Percentiles rank a stretch among this genome's conserved stretches.
Evolutionary conservation across 148 eudicot genomes (phyloP).

Genomic region (Silene conica): DNA sequence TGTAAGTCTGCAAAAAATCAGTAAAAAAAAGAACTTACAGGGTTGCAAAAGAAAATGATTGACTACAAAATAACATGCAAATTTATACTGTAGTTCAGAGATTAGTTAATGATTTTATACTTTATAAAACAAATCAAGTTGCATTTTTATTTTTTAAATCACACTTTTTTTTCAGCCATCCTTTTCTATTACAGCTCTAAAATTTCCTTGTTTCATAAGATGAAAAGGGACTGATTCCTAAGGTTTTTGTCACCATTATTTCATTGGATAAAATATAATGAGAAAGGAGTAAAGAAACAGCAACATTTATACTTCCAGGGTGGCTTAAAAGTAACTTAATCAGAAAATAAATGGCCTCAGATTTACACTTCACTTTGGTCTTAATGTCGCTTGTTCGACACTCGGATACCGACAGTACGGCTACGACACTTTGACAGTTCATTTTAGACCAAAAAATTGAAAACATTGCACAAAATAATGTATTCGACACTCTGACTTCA

Average conservation of each 20-base stretch:
- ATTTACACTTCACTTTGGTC: neutral
- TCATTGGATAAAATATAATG: conserved; percentile 2
- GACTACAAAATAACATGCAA: conserved; percentile 31
- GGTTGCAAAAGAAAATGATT: conserved; percentile 17
- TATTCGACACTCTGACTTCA: neutral
- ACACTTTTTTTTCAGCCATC: conserved; percentile 22
- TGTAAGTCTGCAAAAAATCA: conserved; percentile 41
- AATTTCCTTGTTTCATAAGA: conserved; percentile 17
- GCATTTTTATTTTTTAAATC: conserved; percentile 11
- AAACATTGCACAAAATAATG: no score
- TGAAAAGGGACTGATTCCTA: conserved; percentile 50
- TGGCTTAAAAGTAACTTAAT: conserved; percentile 14
- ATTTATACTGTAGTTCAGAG: conserved; percentile 52
- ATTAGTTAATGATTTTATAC: conserved; percentile 26
- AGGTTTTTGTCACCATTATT: conserved; percentile 42
- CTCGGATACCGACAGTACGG: no score
- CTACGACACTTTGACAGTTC: neutral
- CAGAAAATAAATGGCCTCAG: conserved; percentile 8
- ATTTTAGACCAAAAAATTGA: no score
- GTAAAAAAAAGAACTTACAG: conserved; percentile 28
- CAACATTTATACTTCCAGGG: conserved; percentile 29
- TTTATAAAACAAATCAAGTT: conserved; percentile 23
- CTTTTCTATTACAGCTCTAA: conserved; percentile 30
- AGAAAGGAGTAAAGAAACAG: conserved; percentile 15
- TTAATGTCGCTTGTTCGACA: no score